These are phyloP conservation scores for Colletotrichum sansevieriae DNA, from an alignment of 2,329 filamentous ascomycete genomes.

Conservation along the genomic window DNA sequence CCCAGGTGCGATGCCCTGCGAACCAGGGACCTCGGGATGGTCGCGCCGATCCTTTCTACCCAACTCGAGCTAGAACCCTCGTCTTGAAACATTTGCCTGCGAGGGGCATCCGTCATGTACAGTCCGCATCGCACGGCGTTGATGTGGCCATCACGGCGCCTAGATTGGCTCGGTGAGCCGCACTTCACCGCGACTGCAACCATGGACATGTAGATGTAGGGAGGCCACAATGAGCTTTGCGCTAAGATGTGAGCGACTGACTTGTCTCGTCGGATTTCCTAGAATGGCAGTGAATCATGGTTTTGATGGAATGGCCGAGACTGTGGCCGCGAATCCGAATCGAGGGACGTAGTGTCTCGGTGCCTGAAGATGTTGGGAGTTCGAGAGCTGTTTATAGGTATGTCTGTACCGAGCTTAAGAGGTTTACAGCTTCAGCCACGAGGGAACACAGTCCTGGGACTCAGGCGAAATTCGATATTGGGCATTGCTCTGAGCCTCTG, in stretches of 20 bases:
- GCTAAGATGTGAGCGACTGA: conserved; percentile 10
- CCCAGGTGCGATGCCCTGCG: conserved; percentile 4
- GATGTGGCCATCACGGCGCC: conserved; percentile 5
- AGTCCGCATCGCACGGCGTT: conserved; percentile 16
- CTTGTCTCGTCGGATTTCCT: conserved; percentile 24
- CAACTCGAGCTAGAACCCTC: conserved; percentile 38
- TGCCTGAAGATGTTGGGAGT: conserved; percentile 25
- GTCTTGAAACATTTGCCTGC: conserved; percentile 25
- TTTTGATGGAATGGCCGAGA: conserved; percentile 15
- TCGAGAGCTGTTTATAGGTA: not conserved
- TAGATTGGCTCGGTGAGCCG: conserved; percentile 35
- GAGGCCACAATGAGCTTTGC: not conserved
- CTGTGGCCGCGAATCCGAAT: conserved; percentile 16
- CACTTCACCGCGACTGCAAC: conserved; percentile 27
- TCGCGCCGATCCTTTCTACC: conserved; percentile 32
- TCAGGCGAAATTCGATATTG: conserved; percentile 9
- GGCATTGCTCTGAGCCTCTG: not conserved
- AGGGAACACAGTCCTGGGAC: not conserved
- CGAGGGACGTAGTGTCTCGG: conserved; percentile 27
- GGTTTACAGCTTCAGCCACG: conserved; percentile 4
- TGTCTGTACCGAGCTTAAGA: not conserved
- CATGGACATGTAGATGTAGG: not conserved
- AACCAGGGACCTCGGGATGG: conserved; percentile 34
- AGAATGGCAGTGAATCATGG: conserved; percentile 25
- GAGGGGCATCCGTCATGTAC: conserved; percentile 23